Base-by-base conservation (phyloP, 441 rosid genomes). In the Euphorbia schlechtendalii region DNA sequence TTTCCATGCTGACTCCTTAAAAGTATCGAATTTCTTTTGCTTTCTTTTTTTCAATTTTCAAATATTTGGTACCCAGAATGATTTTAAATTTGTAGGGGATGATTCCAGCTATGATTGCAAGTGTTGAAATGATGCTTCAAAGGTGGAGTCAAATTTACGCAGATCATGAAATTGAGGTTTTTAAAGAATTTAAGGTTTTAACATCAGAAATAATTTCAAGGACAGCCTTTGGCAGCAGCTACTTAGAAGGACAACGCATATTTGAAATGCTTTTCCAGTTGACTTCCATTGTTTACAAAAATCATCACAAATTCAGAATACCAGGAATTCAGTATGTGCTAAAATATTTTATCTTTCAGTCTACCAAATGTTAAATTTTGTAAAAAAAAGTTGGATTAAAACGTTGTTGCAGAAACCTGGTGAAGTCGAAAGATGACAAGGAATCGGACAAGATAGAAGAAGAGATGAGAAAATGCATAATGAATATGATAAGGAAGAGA, bases 371-470 rank as follows among this genome's bases (percentile, higher is more conserved):
- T n/a, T n/a, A n/a, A n/a, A n/a, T n/a, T n/a, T n/a, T n/a, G n/a
- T n/a, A n/a, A n/a, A n/a, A n/a, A n/a, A n/a, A n/a, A n/a, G n/a
- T n/a, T n/a, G 3, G 34, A 32, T 32, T 32, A 2, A 3, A 32
- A 32, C 6, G 3, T 40, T 28, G 27, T 46, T 63, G 56, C 66
- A 82, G 84, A 2, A 70, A 67, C 41, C 5, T 83, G 32, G 25
- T 71, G 41, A 80, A 67, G 64, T 70, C 73, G 2, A n/a, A 13
- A 3, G 87, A 85, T 55, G 84, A 79, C 2, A 52, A 43, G 5
- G 81, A 85, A 78, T 59, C 76, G 10, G 77, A 73, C 1, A 80
- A 70, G 64, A 80, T 81, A 0, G 82, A 60, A 18, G 62, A 66
- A 64, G 76, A 60, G 22, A 75, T 83, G 22, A 66, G 57, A 2